These are phyloP conservation scores for Ophiocordyceps australis DNA, from an alignment of 2,329 filamentous ascomycete species.

Conservation along the genomic window DNA sequence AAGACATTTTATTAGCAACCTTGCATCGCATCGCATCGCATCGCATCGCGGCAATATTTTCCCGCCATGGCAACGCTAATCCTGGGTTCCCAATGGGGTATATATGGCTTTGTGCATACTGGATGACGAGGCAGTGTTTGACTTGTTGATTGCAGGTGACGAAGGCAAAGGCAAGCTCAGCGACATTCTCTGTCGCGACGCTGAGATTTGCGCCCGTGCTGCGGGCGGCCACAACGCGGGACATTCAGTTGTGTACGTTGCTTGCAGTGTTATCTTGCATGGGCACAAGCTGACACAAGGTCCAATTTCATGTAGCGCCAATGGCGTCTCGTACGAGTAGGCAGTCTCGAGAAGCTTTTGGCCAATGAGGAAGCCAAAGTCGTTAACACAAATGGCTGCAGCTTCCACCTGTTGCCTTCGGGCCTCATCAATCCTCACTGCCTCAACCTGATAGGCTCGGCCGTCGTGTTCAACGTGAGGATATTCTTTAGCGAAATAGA, in stretches of 20 bases:
- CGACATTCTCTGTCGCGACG: slow-evolving; percentile 13
- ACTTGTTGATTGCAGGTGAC: slow-evolving; percentile 9
- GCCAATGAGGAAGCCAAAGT: no score
- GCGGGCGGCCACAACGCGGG: slow-evolving; percentile 14
- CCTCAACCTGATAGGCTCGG: slow-evolving; percentile 58
- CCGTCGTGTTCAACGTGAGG: slow-evolving; percentile 41
- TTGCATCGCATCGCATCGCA: no score
- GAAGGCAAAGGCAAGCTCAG: slow-evolving; percentile 20
- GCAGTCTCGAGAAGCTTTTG: no score
- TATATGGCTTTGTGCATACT: slow-evolving; percentile 4
- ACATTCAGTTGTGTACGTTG: slow-evolving; percentile 6
- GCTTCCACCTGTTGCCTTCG: slow-evolving; percentile 46
- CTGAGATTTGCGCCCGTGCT: slow-evolving; percentile 14
- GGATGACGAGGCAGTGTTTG: neutral
- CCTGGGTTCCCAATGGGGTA: slow-evolving; percentile 20
- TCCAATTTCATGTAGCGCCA: slow-evolving; percentile 4
- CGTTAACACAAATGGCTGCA: no score
- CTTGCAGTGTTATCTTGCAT: neutral
- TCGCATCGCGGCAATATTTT: no score
- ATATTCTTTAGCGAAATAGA: slow-evolving; percentile 22
- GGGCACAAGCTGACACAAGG: neutral
- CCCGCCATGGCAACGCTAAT: slow-evolving; percentile 14
- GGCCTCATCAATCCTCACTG: slow-evolving; percentile 53
- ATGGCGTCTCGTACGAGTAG: slow-evolving; percentile 18
- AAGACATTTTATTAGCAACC: no score